These are phyloP conservation scores for Nicotiana sylvestris DNA, from an alignment of 257 asterid genomes.

Conservation along the genomic window DNA sequence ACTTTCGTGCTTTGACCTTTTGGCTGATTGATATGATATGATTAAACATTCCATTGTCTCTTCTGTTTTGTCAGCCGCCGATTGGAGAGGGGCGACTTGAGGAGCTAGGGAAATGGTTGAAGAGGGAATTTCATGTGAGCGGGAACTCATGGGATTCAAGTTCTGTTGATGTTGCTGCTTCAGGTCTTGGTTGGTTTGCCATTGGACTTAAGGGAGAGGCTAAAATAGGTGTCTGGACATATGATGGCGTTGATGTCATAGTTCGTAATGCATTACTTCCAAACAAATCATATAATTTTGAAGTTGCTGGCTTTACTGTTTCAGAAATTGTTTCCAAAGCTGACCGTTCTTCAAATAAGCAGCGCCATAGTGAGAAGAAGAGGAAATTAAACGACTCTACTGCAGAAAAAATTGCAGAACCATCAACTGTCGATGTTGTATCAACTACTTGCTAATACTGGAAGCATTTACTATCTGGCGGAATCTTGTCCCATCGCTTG, in stretches of 20 bases:
- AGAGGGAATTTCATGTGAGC: slow-evolving; percentile 44
- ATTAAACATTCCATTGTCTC: not conserved
- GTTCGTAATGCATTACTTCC: slow-evolving; percentile 68
- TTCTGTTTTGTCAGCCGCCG: slow-evolving; percentile 60
- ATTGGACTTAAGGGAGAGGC: slow-evolving; percentile 84
- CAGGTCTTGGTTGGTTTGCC: slow-evolving; percentile 91
- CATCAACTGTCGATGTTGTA: slow-evolving; percentile 14
- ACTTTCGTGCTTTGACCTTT: not conserved
- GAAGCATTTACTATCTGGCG: not conserved
- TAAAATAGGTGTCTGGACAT: slow-evolving; percentile 63
- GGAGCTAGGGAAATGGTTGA: slow-evolving; percentile 80
- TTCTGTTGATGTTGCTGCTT: slow-evolving; percentile 60
- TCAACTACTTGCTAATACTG: slow-evolving; percentile 9
- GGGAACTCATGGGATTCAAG: slow-evolving; percentile 76
- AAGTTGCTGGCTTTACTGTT: slow-evolving; percentile 76
- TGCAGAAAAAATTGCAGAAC: slow-evolving; percentile 1
- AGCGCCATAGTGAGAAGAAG: slow-evolving; percentile 31
- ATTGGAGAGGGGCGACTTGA: slow-evolving; percentile 58
- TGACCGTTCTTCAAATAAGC: slow-evolving; percentile 50
- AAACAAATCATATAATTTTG: slow-evolving; percentile 55
- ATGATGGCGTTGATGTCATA: slow-evolving; percentile 65
- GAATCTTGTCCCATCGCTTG: not conserved
- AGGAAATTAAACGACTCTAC: slow-evolving; percentile 19
- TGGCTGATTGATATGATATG: not conserved
- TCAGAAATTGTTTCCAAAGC: slow-evolving; percentile 72